A percentile compares a stretch with the other conserved stretches of the same genome.
Conservation (phyloP, 139 green algal genomes). For the Closterium sp. region DNA sequence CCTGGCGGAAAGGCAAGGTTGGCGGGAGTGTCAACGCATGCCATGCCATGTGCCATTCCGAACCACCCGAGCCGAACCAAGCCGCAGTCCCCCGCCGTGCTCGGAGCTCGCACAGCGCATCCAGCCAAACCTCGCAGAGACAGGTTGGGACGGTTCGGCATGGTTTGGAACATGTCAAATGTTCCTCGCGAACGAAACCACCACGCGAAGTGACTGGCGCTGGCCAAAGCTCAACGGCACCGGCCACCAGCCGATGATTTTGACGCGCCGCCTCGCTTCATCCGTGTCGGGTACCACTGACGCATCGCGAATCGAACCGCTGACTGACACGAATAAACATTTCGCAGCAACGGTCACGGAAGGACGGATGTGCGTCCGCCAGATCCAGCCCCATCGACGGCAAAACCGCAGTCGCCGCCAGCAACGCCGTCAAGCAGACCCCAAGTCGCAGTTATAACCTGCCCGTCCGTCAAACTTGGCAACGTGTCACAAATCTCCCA, state of each 20-base stretch:
- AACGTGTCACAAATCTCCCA: not conserved
- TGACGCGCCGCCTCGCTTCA: not conserved
- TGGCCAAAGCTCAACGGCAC: not conserved
- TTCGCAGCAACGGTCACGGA: not conserved
- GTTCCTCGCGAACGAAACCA: not conserved
- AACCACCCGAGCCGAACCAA: not conserved
- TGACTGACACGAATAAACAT: not conserved
- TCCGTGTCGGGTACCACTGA: not conserved
- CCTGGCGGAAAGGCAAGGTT: not conserved
- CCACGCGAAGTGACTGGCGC: not conserved
- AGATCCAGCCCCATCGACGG: not conserved
- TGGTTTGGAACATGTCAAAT: not conserved
- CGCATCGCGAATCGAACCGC: not conserved
- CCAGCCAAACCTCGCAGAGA: not conserved
- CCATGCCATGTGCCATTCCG: not conserved
- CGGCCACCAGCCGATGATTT: not conserved
- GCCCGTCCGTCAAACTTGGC: not conserved
- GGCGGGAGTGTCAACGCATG: not conserved
- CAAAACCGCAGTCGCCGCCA: not conserved
- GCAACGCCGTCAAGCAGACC: not conserved
- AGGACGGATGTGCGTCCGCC: not conserved
- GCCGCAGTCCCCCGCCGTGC: not conserved
- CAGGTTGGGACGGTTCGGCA: not conserved
- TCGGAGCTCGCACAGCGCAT: not conserved
- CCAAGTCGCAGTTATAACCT: not conserved